phyloP scores from a whole-genome alignment of 1,284 basidiomycete genomes.

The Leccinum proximum region DNA sequence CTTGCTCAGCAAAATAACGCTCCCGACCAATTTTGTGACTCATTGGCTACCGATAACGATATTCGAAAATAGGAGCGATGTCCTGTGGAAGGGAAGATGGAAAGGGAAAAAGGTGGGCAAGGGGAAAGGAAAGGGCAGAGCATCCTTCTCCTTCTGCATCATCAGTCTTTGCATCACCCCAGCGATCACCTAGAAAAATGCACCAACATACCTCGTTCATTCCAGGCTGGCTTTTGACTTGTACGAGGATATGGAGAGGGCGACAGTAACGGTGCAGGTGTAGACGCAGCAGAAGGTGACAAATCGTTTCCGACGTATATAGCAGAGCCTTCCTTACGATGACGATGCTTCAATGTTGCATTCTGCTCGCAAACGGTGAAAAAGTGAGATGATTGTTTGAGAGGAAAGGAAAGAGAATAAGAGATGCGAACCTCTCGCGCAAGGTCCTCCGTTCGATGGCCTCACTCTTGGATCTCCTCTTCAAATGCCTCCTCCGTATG shows the following conservation, averaged over 20 bases:
- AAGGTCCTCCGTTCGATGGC: conserved; percentile 11
- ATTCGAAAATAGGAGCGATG: too few relatives aligned
- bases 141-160: too few relatives aligned
- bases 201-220: not conserved
- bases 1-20: too few relatives aligned
- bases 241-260: conserved; percentile 27
- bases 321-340: conserved; percentile 35
- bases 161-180: too few relatives aligned
- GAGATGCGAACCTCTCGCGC: conserved; percentile 15
- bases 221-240: conserved; percentile 35
- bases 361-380: conserved; percentile 29
- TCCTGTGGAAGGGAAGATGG: too few relatives aligned
- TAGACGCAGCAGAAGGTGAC: not conserved
- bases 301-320: conserved; percentile 13
- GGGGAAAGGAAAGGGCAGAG: too few relatives aligned
- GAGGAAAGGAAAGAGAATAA: not conserved
- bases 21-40: too few relatives aligned
- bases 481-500: conserved; percentile 9
- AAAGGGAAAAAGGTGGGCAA: too few relatives aligned
- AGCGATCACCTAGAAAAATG: too few relatives aligned
- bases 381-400: not conserved
- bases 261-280: not conserved
- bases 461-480: conserved; percentile 14
- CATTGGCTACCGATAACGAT: too few relatives aligned
- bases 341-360: conserved; percentile 42